Evolutionary conservation across 1,284 basidiomycete species (phyloP).

Genomic region (Heimioporus punctisporus): DNA sequence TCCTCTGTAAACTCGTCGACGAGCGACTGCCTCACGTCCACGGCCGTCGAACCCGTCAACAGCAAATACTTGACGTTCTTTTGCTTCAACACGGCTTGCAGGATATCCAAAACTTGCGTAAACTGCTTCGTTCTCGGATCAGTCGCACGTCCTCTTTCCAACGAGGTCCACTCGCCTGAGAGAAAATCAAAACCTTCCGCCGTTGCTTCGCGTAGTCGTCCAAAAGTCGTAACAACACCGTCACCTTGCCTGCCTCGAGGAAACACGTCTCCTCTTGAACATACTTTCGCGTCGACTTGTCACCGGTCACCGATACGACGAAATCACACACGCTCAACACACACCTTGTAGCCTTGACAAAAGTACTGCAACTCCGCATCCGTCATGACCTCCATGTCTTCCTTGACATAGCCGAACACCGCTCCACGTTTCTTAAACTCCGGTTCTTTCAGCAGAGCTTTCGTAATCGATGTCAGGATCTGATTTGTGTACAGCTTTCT

Average conservation of each 20-base stretch:
- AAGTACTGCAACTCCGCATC: conserved; percentile 92
- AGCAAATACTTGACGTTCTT: conserved; percentile 81
- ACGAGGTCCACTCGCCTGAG: conserved; percentile 59
- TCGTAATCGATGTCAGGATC: conserved; percentile 76
- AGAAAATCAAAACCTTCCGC: conserved; percentile 92
- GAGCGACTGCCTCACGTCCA: conserved; percentile 91
- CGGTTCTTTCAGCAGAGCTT: conserved; percentile 87
- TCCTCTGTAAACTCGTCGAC: conserved; percentile 99
- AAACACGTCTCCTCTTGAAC: conserved; percentile 79
- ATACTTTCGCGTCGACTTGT: conserved; percentile 79
- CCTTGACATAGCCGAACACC: conserved; percentile 80
- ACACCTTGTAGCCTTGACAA: conserved; percentile 80
- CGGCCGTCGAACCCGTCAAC: conserved; percentile 95
- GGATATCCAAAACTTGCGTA: conserved; percentile 93
- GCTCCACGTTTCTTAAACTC: conserved; percentile 85
- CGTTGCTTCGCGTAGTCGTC: conserved; percentile 69
- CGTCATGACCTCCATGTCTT: conserved; percentile 95
- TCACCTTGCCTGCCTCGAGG: conserved; percentile 90
- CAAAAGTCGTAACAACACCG: conserved; percentile 74
- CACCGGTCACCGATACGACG: conserved; percentile 1
- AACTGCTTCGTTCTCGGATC: conserved; percentile 55
- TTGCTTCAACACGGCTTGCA: conserved; percentile 84
- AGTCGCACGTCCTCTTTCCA: not conserved
- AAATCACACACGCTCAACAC: conserved; percentile 1
- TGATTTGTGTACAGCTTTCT: conserved; percentile 83